Evolutionary conservation across 2,329 filamentous ascomycete species (phyloP).

Genomic region (Cercospora zeina): DNA sequence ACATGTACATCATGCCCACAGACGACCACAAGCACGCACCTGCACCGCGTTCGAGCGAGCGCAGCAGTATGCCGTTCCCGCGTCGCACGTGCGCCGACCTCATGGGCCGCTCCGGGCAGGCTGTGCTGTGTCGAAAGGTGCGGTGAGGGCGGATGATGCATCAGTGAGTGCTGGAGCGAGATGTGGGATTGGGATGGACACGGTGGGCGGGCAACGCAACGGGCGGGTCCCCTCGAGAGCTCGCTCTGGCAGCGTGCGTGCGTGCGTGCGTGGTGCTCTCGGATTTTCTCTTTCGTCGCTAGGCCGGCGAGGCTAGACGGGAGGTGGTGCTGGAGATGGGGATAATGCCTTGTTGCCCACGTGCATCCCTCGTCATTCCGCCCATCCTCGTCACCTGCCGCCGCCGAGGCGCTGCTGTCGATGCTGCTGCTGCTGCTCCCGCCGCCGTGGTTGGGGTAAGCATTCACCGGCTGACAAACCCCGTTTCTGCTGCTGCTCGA

Average conservation of each 20-base stretch:
- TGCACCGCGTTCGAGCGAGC: not conserved
- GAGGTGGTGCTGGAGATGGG: not conserved
- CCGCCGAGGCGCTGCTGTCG: not conserved
- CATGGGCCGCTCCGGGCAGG: not conserved
- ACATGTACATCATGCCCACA: not conserved
- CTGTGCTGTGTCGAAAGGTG: not conserved
- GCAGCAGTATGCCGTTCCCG: not conserved
- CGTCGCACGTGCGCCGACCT: conserved; percentile 4
- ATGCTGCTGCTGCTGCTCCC: not conserved
- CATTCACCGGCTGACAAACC: conserved; percentile 7
- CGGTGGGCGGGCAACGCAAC: no score
- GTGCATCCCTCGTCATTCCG: not conserved
- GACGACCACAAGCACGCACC: not conserved
- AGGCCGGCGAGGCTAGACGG: not conserved
- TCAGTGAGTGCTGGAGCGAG: not conserved
- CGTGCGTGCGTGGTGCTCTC: not conserved
- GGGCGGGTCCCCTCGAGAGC: no score
- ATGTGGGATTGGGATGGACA: not conserved
- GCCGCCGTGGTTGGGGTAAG: not conserved
- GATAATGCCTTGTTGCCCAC: not conserved
- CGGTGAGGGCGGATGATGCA: conserved; percentile 1
- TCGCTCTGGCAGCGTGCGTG: no score
- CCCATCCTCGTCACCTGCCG: not conserved
- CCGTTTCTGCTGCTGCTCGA: conserved; percentile 1
- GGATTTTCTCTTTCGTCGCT: not conserved